A percentile compares a stretch with the other conserved stretches of the same genome.
phyloP scores from a whole-genome alignment of 2,329 filamentous ascomycete genomes.

The Nectriaceae sp. region DNA sequence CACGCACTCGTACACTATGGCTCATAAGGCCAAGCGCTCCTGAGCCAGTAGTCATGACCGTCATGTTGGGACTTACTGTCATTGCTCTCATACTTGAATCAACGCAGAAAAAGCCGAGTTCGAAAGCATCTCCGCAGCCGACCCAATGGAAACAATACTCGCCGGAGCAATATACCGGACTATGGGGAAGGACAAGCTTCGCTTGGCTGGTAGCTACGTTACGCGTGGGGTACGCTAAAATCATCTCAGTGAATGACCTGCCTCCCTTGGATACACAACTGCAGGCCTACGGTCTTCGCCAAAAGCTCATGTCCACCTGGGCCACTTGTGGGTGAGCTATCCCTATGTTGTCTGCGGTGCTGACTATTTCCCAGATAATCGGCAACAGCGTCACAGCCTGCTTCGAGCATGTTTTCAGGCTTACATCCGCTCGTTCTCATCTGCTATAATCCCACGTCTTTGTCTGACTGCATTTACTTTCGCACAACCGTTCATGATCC shows the following conservation, averaged over 20 bases:
- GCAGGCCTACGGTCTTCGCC: conserved; percentile 12
- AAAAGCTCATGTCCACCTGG: conserved; percentile 16
- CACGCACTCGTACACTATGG: conserved; percentile 11
- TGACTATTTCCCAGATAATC: conserved; percentile 14
- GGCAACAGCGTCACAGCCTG: conserved; percentile 14
- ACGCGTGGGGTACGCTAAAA: conserved; percentile 16
- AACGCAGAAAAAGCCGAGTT: background rate
- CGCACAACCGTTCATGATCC: conserved; percentile 33
- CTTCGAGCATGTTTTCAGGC: conserved; percentile 14
- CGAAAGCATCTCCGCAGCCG: background rate
- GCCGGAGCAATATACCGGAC: conserved; percentile 12
- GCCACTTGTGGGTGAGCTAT: conserved; percentile 17
- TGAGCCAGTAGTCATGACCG: background rate
- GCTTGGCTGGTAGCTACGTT: conserved; percentile 23
- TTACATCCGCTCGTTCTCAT: conserved; percentile 19
- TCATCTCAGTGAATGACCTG: conserved; percentile 21
- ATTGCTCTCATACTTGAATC: background rate
- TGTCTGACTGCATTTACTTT: conserved; percentile 30
- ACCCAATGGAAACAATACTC: conserved; percentile 10
- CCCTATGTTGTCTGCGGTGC: background rate
- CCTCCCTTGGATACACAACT: conserved; percentile 21
- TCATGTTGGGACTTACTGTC: background rate
- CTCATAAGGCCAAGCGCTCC: background rate
- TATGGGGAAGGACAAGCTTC: conserved; percentile 24
- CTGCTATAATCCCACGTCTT: conserved; percentile 26